Conservation (phyloP, 2,329 filamentous ascomycete species). For the Nothophaeocryptopus gaeumannii region DNA sequence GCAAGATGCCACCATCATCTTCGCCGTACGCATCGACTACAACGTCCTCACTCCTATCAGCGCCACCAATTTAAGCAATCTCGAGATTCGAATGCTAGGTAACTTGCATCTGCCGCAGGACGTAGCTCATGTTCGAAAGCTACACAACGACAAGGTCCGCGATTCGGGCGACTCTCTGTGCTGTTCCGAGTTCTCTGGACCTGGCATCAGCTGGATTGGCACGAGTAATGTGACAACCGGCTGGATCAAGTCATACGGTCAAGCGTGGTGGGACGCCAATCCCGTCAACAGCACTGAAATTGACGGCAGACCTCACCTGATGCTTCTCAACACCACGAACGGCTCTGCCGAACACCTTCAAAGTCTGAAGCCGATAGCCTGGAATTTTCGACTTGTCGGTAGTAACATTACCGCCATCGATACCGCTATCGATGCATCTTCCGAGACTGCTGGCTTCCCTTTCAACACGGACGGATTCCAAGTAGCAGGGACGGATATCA, state of each 20-base stretch:
- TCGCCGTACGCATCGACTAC: constrained; percentile 43
- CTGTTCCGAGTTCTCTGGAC: constrained; percentile 42
- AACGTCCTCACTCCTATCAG: constrained; percentile 43
- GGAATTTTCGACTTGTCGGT: too few relatives aligned
- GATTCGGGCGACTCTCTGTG: constrained; percentile 32
- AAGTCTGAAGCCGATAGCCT: too few relatives aligned
- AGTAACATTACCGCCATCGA: too few relatives aligned
- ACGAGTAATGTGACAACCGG: constrained; percentile 39
- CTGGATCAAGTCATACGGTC: constrained; percentile 48
- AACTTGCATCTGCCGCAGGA: constrained; percentile 45
- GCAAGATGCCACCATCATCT: constrained; percentile 36
- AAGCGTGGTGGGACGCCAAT: constrained; percentile 48
- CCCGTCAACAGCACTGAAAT: constrained; percentile 40
- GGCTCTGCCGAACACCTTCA: too few relatives aligned
- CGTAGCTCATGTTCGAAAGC: constrained; percentile 37
- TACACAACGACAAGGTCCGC: constrained; percentile 28
- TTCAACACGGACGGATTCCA: too few relatives aligned
- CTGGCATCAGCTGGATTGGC: constrained; percentile 35
- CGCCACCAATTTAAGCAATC: constrained; percentile 43
- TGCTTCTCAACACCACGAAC: too few relatives aligned
- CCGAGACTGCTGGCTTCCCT: too few relatives aligned
- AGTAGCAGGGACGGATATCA: constrained; percentile 21
- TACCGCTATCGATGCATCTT: too few relatives aligned
- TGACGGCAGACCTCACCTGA: constrained; percentile 41
- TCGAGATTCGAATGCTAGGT: constrained; percentile 44